Evolutionary conservation across 441 rosid species (phyloP).

Genomic region (Gossypium davidsonii): DNA sequence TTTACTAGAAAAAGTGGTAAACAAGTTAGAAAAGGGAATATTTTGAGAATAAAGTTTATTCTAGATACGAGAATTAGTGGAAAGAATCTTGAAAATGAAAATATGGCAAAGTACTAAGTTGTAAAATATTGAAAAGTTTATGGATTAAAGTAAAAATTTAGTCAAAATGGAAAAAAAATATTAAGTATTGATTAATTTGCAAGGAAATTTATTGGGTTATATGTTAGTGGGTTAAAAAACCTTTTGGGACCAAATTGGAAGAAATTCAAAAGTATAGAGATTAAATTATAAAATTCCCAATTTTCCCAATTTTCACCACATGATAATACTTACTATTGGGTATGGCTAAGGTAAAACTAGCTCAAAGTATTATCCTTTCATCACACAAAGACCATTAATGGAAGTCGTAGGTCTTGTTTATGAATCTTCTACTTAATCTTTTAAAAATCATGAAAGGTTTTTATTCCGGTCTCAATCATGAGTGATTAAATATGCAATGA

Average conservation of each 20-base stretch:
- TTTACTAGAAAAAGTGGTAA: not conserved
- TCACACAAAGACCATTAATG: not conserved
- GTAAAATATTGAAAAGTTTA: not conserved
- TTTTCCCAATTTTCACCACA: not conserved
- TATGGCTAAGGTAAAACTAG: not conserved
- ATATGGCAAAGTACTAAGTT: not conserved
- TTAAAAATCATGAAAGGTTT: not conserved
- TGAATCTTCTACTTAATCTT: not conserved
- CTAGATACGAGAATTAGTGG: not conserved
- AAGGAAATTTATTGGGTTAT: not conserved
- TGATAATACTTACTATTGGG: not conserved
- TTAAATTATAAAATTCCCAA: not conserved
- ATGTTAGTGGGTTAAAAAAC: not conserved
- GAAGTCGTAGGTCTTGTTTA: too few relatives aligned
- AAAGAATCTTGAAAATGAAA: not conserved
- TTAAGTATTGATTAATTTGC: not conserved
- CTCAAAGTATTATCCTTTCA: not conserved
- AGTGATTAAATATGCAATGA: not conserved
- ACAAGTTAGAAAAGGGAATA: not conserved
- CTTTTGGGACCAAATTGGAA: not conserved
- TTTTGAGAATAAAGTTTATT: not conserved
- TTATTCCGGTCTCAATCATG: not conserved
- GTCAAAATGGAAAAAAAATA: not conserved
- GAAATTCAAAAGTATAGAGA: not conserved
- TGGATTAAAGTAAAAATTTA: not conserved